Evolutionary conservation across 2,329 filamentous ascomycete genomes (phyloP), one percentile per base, ranked within the genome.

Genomic region (Aspergillus flavus): DNA sequence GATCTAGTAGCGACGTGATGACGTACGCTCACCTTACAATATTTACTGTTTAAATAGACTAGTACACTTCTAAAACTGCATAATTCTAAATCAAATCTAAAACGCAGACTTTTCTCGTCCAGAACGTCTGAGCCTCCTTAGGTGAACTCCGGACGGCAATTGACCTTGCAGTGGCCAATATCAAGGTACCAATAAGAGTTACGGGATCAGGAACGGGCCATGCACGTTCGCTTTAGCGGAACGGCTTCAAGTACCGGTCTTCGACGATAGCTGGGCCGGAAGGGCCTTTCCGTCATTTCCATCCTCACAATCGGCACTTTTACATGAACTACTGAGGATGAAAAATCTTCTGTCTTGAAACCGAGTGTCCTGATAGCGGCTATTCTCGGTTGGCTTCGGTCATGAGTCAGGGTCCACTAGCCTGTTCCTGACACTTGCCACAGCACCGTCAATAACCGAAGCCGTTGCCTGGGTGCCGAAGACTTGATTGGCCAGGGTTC

Each of bases 391-490:
- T 54, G 26, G 1, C 10, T 4, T 45, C 58, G 58, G 58, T 4
- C 32, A 16, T 9, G n/a, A 19, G 34, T 6, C 36, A 53, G 26
- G 58, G 48, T 45, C 30, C 36, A 52, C 30, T 21, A 10, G 1
- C 11, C 19, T 43, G 23, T 14, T n/a, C 28, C 30, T 28, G 23
- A 34, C 34, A 59, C 46, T 26, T n/a, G 58, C 58, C 58, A 59
- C 58, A 21, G 23, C 32, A 26, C 58, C 58, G 58, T 28, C 9
- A n/a, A 7, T 59, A 59, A 28, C 58, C 58, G 58, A 45, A 21
- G 11, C 4, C 21, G 30, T n/a, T 4, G 2, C 1, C 2, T 0
- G 1, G 12, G 2, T 23, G 1, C 23, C n/a, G 34, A 39, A 5
- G 10, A 1, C 43, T 4, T 54, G 48, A 59, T 59, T 59, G 58